These are phyloP conservation scores for Orbilia quercus DNA, from an alignment of 2,329 filamentous ascomycete species.

Conservation along the genomic window DNA sequence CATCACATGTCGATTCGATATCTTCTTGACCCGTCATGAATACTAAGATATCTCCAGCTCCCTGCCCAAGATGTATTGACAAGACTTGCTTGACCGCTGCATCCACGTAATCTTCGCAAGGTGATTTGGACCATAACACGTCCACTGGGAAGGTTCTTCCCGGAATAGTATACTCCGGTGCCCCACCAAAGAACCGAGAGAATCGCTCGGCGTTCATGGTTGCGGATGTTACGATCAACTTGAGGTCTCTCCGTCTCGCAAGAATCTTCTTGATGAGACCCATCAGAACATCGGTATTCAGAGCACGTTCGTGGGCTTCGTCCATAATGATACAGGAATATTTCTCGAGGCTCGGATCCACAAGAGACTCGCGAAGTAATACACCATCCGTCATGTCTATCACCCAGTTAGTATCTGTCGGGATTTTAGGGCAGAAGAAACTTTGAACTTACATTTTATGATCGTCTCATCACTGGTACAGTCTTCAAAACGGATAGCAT, in stretches of 20 bases:
- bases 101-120: constrained; percentile 97
- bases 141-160: constrained; percentile 97
- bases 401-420: constrained; percentile 49
- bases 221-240: constrained; percentile 96
- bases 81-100: constrained; percentile 95
- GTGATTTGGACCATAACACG: constrained; percentile 92
- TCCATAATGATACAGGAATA: constrained; percentile 99
- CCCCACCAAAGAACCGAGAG: constrained; percentile 93
- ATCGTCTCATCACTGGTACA: constrained; percentile 94
- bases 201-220: constrained; percentile 99
- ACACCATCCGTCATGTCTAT: constrained; percentile 96
- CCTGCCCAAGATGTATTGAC: constrained; percentile 95
- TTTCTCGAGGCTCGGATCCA: constrained; percentile 89
- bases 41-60: constrained; percentile 89
- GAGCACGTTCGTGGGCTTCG: constrained; percentile 93
- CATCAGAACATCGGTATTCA: constrained; percentile 98
- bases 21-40: constrained; percentile 99
- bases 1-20: constrained; percentile 94
- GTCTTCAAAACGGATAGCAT: constrained; percentile 98
- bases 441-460: constrained; percentile 77
- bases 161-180: constrained; percentile 95
- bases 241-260: constrained; percentile 86
- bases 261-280: constrained; percentile 97
- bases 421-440: constrained; percentile 2
- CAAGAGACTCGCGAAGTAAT: constrained; percentile 88